Evolutionary conservation across 139 green algal species (phyloP), one percentile per base, ranked within the genome.

Genomic region (Coelastrella sp.): DNA sequence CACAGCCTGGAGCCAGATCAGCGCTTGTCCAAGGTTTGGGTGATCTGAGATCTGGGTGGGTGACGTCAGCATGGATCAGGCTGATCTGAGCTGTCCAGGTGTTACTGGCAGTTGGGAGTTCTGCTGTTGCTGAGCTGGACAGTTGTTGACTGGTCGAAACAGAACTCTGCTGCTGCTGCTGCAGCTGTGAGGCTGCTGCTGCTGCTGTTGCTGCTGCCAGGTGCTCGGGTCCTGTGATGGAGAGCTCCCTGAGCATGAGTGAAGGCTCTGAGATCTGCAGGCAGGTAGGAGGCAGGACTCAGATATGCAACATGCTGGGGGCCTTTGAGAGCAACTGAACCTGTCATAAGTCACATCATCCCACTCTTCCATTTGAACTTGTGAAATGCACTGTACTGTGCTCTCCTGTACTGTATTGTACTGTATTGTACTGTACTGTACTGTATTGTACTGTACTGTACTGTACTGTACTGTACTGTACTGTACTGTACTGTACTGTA

Each of bases 11-110:
- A 17, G 75, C 11, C 58, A 87, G 60, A 7, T 27, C 68, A 7
- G 25, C 25, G 14, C 27, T 20, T 57, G 22, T 24, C 84, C 84
- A 89, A 24, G 56, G 68, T 56, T 68, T 9, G 12, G 60, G 8
- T 75, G 63, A 24, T 58, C 49, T 59, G 10, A 87, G 81, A 49
- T 25, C 68, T 70, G 66, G 66, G 22, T 72, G 22, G 19, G 68
- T 89, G 56, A 89, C 35, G 49, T 89, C 84, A 49, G 66, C 84
- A 68, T 89, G 84, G 4, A 89, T 7, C 56, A 89, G 27, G 4
- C 57, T 22, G 24, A 89, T 22, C 56, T 68, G 56, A 70, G 35
- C 27, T 12, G 27, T 72, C 66, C 84, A 89, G 57, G 20, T 89
- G 84, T 85, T 17, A 76, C n/a, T 19, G 25, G 24, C 11, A n/a